Evolutionary conservation across 352 stramenopile species (phyloP).

Genomic region (Globisporangium abappressorium): DNA sequence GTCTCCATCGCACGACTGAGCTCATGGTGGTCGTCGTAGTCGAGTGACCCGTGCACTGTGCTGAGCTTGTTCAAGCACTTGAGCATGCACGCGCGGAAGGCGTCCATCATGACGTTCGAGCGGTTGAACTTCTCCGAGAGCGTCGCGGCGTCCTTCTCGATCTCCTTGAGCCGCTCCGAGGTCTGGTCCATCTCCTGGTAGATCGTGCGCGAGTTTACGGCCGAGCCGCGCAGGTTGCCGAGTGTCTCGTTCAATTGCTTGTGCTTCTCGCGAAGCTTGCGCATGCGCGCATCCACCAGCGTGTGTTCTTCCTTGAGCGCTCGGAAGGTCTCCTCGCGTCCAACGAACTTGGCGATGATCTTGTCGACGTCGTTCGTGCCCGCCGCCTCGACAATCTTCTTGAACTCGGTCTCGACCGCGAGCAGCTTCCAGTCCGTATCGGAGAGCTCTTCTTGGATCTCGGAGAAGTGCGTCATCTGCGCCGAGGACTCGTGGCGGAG

Average conservation of each 20-base stretch:
- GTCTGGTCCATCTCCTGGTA: conserved; percentile 87
- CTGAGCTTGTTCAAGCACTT: conserved; percentile 77
- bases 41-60: conserved; percentile 65
- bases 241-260: conserved; percentile 76
- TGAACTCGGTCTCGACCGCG: conserved; percentile 64
- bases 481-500: conserved; percentile 71
- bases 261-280: conserved; percentile 70
- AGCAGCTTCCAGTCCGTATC: conserved; percentile 70
- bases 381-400: conserved; percentile 72
- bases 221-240: conserved; percentile 52
- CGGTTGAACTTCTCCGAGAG: conserved; percentile 73
- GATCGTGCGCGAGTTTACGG: conserved; percentile 78
- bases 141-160: conserved; percentile 71
- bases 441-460: conserved; percentile 76
- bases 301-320: conserved; percentile 77
- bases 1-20: conserved; percentile 65
- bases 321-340: conserved; percentile 66
- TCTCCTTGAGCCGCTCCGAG: conserved; percentile 78
- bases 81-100: conserved; percentile 79
- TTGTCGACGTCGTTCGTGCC: conserved; percentile 80
- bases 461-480: conserved; percentile 76
- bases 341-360: conserved; percentile 76
- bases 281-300: conserved; percentile 67
- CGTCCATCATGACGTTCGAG: conserved; percentile 75
- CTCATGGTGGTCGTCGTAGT: conserved; percentile 76